Conservation (phyloP, 768 basidiomycete species). For the Tulasnella sp. region DNA sequence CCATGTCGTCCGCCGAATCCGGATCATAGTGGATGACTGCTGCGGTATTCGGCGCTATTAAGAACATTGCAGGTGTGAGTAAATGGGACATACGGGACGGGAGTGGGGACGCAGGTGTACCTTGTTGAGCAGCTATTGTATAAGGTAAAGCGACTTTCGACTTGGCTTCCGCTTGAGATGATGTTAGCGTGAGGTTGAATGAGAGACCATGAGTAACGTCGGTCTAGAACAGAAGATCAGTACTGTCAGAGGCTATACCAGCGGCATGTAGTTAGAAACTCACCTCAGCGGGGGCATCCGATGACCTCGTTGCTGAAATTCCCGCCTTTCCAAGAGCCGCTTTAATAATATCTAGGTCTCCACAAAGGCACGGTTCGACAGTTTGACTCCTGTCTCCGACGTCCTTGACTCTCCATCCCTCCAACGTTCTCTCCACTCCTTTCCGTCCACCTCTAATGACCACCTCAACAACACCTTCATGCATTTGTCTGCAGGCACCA, state of each 20-base stretch:
- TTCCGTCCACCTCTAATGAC: constrained; percentile 23
- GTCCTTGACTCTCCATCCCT: constrained; percentile 1
- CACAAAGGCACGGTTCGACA: constrained; percentile 20
- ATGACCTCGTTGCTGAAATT: neutral
- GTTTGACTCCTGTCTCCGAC: neutral
- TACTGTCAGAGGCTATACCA: neutral
- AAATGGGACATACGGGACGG: neutral
- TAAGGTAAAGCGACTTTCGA: constrained; percentile 85
- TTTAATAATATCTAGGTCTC: constrained; percentile 20
- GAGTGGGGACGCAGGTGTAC: neutral
- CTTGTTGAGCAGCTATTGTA: constrained; percentile 30
- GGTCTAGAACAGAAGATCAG: neutral
- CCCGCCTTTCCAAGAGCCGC: neutral
- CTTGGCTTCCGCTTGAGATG: constrained; percentile 69
- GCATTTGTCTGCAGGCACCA: constrained; percentile 8
- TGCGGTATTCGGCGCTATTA: neutral
- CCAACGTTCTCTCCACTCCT: constrained; percentile 1
- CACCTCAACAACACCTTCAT: constrained; percentile 29
- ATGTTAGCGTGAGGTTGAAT: constrained; percentile 82
- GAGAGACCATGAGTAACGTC: constrained; percentile 35
- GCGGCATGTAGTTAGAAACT: neutral
- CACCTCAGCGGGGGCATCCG: neutral
- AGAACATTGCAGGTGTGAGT: neutral
- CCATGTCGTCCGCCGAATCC: constrained; percentile 88
- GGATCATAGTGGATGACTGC: constrained; percentile 72